Evolutionary conservation across 495 filamentous ascomycete species (phyloP), one percentile per base, ranked within the genome.

Genomic region (Aspergillus biplanus): DNA sequence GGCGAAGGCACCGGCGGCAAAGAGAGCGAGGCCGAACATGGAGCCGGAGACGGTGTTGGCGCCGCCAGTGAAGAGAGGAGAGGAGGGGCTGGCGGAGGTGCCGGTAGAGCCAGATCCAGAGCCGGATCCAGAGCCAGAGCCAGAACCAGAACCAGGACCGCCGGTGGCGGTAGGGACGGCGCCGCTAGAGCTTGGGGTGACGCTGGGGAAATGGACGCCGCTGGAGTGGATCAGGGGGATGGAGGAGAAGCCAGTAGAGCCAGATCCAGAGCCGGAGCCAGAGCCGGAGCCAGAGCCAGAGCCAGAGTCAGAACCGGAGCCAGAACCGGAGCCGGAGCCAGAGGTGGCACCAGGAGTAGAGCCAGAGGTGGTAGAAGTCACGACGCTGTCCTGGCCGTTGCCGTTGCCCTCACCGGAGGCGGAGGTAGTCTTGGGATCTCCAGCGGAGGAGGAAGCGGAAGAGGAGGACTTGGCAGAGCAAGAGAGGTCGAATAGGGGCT

Each of bases 401-500:
- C 42, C 60, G 52, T 71, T 69, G 21, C 21, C 21, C 21, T 27
- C 21, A 27, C 21, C 21, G 50, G 63, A 59, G 58, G 73, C 59
- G 35, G 72, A 47, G 33, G 62, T 53, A 21, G 56, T 27, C 21
- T 27, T 27, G 21, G 21, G 21, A 27, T 2, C 21, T 1, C 21
- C 21, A 27, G 21, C 63, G 13, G 68, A 58, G 42, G 69, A 62
- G 33, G 62, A 54, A n/a, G 64, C 60, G 48, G 67, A 71, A 33
- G 71, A 56, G 34, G 60, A 56, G 9, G 70, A 63, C 18, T 69
- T 60, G 61, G 61, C 64, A 13, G 67, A 79, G 82, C 88, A 92
- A 55, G 78, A 82, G 53, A 92, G 79, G 68, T 90, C 82, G 74
- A 82, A 92, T 16, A 89, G 73, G 35, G 88, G 86, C 5, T 71